Evolutionary conservation across 495 filamentous ascomycete species (phyloP), one percentile per base, ranked within the genome.

Genomic region (Aspergillus indologenus): DNA sequence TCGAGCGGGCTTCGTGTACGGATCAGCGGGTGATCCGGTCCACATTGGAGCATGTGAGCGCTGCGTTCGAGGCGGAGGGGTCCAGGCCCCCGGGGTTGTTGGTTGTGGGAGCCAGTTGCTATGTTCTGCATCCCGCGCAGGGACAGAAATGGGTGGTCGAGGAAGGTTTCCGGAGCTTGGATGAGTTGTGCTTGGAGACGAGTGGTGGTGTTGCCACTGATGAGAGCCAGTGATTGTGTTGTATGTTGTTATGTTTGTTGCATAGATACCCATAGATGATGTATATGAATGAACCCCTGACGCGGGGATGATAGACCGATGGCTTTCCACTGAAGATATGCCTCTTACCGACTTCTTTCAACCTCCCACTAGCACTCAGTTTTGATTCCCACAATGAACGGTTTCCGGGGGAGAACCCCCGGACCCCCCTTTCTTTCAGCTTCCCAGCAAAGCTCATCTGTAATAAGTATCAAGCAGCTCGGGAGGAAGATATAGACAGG

Each of bases 21-120:
- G 94, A 98, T 69, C 95, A 98, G 78, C 79, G 94, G 21, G 91
- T 98, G 31, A 91, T 98, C 42, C 80, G 94, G 52, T 90, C 91
- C 2, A 96, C 90, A 5, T 67, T 98, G 40, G 82, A 87, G 60
- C 80, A 87, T 66, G 89, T 97, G 7, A 87, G 80, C 42, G 78
- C 84, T 51, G 94, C 94, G 1, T 86, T 98, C 57, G 92, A 97
- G 71, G 88, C 90, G 59, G 90, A 92, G 62, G 94, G 94, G 0
- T 91, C 87, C 53, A 80, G 95, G 42, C 94, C 94, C 34, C 94
- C 95, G 0, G 94, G 94, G 4, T 71, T 98, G 67, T 72, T 98
- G 50, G 90, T 98, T n/a, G 83, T 96, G 8, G 94, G 94, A 0
- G 78, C 81, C 52, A 88, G 90, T 14, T 98, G 95, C 65, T 87